Conservation (phyloP, 1,139 yeast species). For the Diutina catenulata region DNA sequence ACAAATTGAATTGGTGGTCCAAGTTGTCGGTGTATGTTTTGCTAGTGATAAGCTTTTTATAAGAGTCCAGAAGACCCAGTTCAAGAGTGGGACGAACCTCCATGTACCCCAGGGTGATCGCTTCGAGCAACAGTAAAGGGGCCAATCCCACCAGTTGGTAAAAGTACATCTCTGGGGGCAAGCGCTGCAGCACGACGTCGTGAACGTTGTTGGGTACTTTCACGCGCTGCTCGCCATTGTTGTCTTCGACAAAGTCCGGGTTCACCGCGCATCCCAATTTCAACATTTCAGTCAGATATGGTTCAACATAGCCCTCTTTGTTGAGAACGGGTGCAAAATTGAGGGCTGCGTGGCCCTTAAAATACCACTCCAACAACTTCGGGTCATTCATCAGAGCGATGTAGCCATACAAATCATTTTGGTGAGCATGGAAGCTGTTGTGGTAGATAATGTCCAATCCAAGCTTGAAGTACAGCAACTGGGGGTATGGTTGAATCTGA, state of each 20-base stretch:
- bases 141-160: slow-evolving; percentile 73
- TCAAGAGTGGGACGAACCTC: slow-evolving; percentile 64
- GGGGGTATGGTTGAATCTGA: slow-evolving; percentile 32
- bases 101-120: slow-evolving; percentile 54
- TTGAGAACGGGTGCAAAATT: slow-evolving; percentile 58
- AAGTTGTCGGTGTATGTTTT: slow-evolving; percentile 36
- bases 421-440: slow-evolving; percentile 17
- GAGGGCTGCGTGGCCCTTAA: slow-evolving; percentile 28
- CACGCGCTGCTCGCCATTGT: slow-evolving; percentile 9
- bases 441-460: slow-evolving; percentile 34
- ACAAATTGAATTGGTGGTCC: slow-evolving; percentile 51
- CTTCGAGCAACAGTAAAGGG: slow-evolving; percentile 53
- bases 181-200: slow-evolving; percentile 71
- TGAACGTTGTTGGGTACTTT: slow-evolving; percentile 70
- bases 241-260: slow-evolving; percentile 12
- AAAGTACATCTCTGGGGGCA: slow-evolving; percentile 79
- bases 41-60: slow-evolving; percentile 40
- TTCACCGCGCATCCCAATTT: slow-evolving; percentile 19
- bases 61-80: slow-evolving; percentile 47
- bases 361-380: slow-evolving; percentile 24
- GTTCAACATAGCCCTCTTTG: slow-evolving; percentile 56
- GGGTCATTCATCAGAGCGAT: slow-evolving; percentile 28
- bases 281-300: slow-evolving; percentile 32
- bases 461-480: slow-evolving; percentile 30
- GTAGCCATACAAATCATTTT: slow-evolving; percentile 24